Base-by-base conservation (phyloP, 257 asterid species). In the Jacaranda copaia region DNA sequence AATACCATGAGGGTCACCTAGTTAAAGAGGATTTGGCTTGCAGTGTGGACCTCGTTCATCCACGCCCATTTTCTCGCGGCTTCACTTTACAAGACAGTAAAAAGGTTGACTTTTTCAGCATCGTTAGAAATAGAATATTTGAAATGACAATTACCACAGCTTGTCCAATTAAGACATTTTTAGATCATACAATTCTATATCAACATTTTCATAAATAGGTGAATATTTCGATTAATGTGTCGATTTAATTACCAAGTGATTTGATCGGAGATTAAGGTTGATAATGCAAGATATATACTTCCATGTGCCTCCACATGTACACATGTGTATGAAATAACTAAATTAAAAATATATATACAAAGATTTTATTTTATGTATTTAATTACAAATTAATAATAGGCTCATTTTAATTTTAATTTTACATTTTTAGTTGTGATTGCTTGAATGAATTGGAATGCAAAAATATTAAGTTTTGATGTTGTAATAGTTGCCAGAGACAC, bases 51-150 rank as follows among this genome's bases (percentile, higher is more conserved):
- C 18, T 73, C 25, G 46, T 65, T 57, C 13, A 71, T 67, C 58
- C 79, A 57, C 61, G 40, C 72, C 72, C 73, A 32, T 55, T 40
- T 38, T 38, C 64, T n/a, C 70, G 35, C 49, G 61, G 65, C 46
- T 77, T 52, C 73, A 78, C 77, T 51, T 49, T 36, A 6, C 2
- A 52, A n/a, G 57, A 57, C 8, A 39, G 16, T 46, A 36, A 35
- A 70, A 18, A 32, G 16, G 6, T 20, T 9, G 3, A 59, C n/a
- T 3, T 57, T 13, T 46, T 32, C 5, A 14, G 2, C 12, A 19
- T 59, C 71, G 48, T 48, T 61, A 35, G 1, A 52, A 43, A 49
- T n/a, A 18, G 14, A 62, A 16, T 16, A 63, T 62, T 46, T 64
- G 57, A 67, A 45, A 18, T 32, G 68, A 16, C 55, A 43, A 10